These are phyloP conservation scores for Colletotrichum endophyticum DNA, from an alignment of 2,329 filamentous ascomycete species.

Conservation along the genomic window DNA sequence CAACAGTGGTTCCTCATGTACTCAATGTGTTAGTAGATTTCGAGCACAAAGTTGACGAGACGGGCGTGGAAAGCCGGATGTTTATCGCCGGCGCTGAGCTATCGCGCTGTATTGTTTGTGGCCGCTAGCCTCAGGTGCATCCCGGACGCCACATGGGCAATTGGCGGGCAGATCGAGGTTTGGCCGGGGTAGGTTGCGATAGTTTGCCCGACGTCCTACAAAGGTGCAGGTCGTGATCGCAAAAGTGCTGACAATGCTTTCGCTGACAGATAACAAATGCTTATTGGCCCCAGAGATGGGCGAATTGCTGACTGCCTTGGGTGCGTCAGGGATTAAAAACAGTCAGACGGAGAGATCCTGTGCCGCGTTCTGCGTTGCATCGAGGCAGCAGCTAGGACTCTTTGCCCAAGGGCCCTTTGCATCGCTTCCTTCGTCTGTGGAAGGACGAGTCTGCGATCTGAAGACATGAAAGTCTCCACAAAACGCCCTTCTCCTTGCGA, in stretches of 20 bases:
- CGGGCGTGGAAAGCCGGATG: not conserved
- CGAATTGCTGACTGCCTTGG: not conserved
- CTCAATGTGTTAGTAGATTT: not conserved
- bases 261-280: not conserved
- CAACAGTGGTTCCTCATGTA: not conserved
- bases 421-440: not conserved
- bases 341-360: not conserved
- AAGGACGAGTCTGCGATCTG: not conserved
- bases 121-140: not conserved
- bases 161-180: not conserved
- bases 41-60: not conserved
- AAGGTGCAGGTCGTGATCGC: not conserved
- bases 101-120: not conserved
- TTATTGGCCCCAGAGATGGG: not conserved
- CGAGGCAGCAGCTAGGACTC: not conserved
- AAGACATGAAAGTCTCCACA: not conserved
- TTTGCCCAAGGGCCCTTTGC: not conserved
- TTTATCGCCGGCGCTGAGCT: not conserved
- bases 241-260: not conserved
- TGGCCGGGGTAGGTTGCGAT: not conserved
- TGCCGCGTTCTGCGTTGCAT: not conserved
- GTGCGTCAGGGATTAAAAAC: not conserved
- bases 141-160: not conserved
- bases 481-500: not conserved
- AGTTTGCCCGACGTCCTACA: not conserved